A percentile compares a stretch with the other conserved stretches of the same genome.
Evolutionary conservation across 129 eudicot genomes (phyloP).

Genomic region (Smallanthus sonchifolius): DNA sequence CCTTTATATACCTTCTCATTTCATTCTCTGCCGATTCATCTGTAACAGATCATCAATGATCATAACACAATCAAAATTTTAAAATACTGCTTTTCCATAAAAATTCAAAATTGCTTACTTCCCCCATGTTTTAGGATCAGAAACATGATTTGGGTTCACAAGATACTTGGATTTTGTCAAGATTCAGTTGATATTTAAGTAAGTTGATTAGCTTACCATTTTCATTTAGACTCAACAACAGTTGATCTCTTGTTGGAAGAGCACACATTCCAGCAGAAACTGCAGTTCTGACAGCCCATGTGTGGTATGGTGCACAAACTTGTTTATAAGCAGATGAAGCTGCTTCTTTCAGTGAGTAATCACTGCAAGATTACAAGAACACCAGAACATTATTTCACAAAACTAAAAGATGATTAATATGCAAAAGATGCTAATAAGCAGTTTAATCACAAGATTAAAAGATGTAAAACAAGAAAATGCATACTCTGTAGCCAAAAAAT

Average conservation of each 20-base stretch:
- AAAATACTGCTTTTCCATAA: neutral
- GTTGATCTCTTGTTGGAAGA: constrained; percentile 88
- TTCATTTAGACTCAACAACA: constrained; percentile 69
- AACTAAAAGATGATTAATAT: neutral
- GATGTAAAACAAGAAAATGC: constrained; percentile 20
- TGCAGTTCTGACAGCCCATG: constrained; percentile 97
- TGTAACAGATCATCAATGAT: constrained; percentile 20
- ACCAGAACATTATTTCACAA: neutral
- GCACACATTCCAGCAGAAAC: constrained; percentile 96
- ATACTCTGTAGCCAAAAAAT: constrained; percentile 74
- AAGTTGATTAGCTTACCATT: constrained; percentile 39
- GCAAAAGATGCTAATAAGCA: neutral
- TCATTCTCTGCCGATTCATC: constrained; percentile 76
- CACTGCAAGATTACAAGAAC: constrained; percentile 37
- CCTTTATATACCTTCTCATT: constrained; percentile 74
- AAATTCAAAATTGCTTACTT: neutral
- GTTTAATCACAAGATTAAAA: neutral
- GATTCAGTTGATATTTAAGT: neutral
- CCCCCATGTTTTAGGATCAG: neutral
- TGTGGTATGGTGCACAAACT: constrained; percentile 90
- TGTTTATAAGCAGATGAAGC: constrained; percentile 78
- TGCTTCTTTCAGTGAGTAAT: constrained; percentile 67
- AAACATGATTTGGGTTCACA: neutral
- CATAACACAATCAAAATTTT: neutral
- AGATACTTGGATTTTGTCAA: neutral